Evolutionary conservation across 192 early-diverging fungal genomes (phyloP).

Genomic region (Coemansia sp.): DNA sequence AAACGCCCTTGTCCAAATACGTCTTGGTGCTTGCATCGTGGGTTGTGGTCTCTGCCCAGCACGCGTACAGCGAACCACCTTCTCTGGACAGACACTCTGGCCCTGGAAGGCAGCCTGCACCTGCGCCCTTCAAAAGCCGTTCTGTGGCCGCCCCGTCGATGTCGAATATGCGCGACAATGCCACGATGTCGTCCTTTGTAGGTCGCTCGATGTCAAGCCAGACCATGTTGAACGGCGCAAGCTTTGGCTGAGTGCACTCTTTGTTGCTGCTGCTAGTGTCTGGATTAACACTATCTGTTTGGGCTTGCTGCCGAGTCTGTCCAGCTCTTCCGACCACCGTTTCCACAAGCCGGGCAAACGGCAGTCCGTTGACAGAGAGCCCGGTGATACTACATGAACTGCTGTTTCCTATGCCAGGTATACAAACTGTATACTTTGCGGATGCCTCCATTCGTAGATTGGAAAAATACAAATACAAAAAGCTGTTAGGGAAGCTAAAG

Average conservation of each 20-base stretch:
- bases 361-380: conserved; percentile 13
- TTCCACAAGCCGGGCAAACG: conserved; percentile 26
- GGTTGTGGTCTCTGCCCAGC: conserved; percentile 43
- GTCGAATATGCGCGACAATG: conserved; percentile 34
- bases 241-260: background rate
- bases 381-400: conserved; percentile 8
- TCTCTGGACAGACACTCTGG: conserved; percentile 22
- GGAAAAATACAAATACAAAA: conserved; percentile 1
- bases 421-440: conserved; percentile 30
- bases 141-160: conserved; percentile 14
- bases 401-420: conserved; percentile 30
- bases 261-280: background rate
- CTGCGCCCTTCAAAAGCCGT: conserved; percentile 8
- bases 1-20: conserved; percentile 27
- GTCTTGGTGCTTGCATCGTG: conserved; percentile 9
- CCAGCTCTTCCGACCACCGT: background rate
- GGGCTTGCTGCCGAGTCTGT: background rate
- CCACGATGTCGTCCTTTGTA: conserved; percentile 23
- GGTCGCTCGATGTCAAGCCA: conserved; percentile 44
- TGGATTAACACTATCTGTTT: background rate
- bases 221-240: conserved; percentile 1
- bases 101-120: background rate
- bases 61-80: conserved; percentile 28
- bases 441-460: background rate
- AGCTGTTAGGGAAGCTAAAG: background rate